These are phyloP conservation scores for Alternaria rosae DNA, from an alignment of 2,329 filamentous ascomycete genomes.

Conservation along the genomic window DNA sequence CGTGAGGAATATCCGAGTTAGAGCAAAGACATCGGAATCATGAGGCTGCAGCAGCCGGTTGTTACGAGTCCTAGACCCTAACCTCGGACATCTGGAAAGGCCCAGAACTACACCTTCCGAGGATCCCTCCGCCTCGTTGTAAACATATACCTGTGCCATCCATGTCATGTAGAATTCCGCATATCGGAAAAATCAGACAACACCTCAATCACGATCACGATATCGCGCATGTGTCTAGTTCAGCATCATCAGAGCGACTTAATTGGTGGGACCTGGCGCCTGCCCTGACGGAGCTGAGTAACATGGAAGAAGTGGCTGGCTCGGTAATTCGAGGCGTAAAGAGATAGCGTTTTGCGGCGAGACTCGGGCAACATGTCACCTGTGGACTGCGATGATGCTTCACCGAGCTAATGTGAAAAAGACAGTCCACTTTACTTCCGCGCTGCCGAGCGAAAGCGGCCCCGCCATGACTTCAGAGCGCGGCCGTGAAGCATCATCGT, in stretches of 20 bases:
- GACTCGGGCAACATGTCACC: conserved; percentile 36
- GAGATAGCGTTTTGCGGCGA: conserved; percentile 37
- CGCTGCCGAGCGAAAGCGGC: conserved; percentile 37
- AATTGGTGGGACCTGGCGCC: conserved; percentile 29
- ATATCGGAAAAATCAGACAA: conserved; percentile 28
- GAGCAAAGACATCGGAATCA: conserved; percentile 37
- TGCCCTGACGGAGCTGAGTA: conserved; percentile 8
- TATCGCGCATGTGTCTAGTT: conserved; percentile 1
- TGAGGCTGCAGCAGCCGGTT: conserved; percentile 8
- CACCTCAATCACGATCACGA: conserved; percentile 30
- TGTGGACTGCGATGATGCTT: conserved; percentile 9
- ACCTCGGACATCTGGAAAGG: conserved; percentile 8
- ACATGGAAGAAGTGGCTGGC: conserved; percentile 11
- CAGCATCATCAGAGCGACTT: conserved; percentile 9
- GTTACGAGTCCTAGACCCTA: conserved; percentile 11
- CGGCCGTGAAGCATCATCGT: conserved; percentile 40
- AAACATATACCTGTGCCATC: conserved; percentile 37
- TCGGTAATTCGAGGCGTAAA: conserved; percentile 36
- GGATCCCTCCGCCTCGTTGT: conserved; percentile 28
- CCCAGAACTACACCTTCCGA: conserved; percentile 1
- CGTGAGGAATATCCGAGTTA: conserved; percentile 42
- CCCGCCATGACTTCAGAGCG: conserved; percentile 46
- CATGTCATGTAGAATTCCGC: conserved; percentile 23
- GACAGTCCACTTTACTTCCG: conserved; percentile 19
- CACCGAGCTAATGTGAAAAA: conserved; percentile 18